Evolutionary conservation across 495 filamentous ascomycete species (phyloP), one percentile per base, ranked within the genome.

Genomic region (Xylaria cubensis): DNA sequence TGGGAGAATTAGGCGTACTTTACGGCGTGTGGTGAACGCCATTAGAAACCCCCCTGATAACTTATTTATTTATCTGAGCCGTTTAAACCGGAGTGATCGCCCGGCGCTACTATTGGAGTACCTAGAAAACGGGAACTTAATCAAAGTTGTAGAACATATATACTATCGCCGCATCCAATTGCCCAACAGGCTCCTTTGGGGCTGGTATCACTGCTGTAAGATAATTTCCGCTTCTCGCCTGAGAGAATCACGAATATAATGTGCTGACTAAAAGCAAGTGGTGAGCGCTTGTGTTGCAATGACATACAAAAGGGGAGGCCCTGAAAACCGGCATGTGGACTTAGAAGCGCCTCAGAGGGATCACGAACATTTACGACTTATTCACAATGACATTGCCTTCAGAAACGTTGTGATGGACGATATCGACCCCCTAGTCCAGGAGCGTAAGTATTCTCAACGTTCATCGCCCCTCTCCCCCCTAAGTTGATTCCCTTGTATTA

Each of bases 131-230:
- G 62, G 62, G 24, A 48, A 50, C 21, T 24, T 64, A 29, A 17
- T 6, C n/a, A 48, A 6, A 64, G 48, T 64, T 13, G 19, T 64
- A 24, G 62, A 64, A 6, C 39, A 48, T 7, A 29, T 64, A 64
- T n/a, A 50, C 41, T 1, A 29, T 50, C 62, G 42, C n/a, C 41
- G 41, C 26, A 0, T 29, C 36, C 62, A 50, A 48, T 44, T 64
- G 62, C 62, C 62, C n/a, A 64, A 64, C 42, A 42, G 62, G 50
- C 39, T 64, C 21, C 62, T 64, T 64, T 64, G 62, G 62, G 62
- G 21, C 24, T 64, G 62, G 62, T 64, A 64, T 46, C 62, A 64
- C 41, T 64, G 62, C 24, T 48, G 62, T 64, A 32, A 64, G 62
- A 64, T 41, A 19, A 4, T 7, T 17, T 19, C 10, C 62, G 8